Percentiles rank a stretch among this genome's conserved stretches.
Conservation (phyloP, 176 grass and related monocot genomes). For the Oryza officinalis region DNA sequence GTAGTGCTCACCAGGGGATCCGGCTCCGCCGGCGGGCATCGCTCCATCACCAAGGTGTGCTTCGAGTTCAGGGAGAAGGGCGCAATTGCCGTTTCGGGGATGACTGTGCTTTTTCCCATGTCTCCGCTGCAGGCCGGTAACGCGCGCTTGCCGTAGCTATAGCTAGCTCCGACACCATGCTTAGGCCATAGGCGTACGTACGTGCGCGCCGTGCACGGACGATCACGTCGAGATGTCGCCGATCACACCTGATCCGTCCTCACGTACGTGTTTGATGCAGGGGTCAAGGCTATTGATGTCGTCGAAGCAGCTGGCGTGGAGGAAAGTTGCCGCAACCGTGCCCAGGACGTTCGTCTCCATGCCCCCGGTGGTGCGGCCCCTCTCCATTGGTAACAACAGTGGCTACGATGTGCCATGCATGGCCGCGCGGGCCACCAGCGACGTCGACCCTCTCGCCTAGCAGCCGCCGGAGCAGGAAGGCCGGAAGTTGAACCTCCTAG, state of each 20-base stretch:
- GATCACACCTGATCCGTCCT: neutral
- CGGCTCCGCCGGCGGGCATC: neutral
- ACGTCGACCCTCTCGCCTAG: neutral
- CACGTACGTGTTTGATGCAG: neutral
- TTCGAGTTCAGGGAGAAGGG: constrained; percentile 42
- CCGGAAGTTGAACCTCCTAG: constrained; percentile 10
- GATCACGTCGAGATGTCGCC: constrained; percentile 31
- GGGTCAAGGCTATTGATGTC: neutral
- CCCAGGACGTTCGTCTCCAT: neutral
- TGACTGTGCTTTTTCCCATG: constrained; percentile 42
- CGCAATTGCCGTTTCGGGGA: constrained; percentile 40
- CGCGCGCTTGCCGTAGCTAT: neutral
- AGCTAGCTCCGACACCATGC: neutral
- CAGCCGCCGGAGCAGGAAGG: neutral
- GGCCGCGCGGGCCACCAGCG: too few relatives aligned
- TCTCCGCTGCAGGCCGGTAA: neutral
- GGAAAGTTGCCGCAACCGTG: too few relatives aligned
- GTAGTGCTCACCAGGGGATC: neutral
- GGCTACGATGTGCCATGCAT: too few relatives aligned
- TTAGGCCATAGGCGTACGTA: neutral
- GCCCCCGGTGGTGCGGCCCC: too few relatives aligned
- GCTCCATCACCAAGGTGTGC: constrained; percentile 32
- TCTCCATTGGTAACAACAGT: too few relatives aligned
- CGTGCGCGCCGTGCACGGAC: constrained; percentile 48
- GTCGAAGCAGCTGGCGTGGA: too few relatives aligned